Evolutionary conservation across 2,329 filamentous ascomycete genomes (phyloP), one percentile per base, ranked within the genome.

Genomic region (Gliomastix tumulicola): DNA sequence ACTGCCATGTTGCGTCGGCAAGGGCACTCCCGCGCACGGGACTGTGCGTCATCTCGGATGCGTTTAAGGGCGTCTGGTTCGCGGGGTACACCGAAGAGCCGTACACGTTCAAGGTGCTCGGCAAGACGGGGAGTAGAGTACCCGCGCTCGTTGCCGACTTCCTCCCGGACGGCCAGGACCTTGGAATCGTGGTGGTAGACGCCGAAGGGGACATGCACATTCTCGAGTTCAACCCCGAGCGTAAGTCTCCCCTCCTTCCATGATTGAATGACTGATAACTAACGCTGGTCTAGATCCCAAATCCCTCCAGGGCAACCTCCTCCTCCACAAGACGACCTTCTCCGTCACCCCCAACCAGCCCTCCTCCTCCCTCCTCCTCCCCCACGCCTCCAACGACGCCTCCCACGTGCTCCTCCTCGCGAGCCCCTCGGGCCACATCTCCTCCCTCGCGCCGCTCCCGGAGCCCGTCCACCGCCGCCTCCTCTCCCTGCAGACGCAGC

Each of bases 71-170:
- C 0, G 71, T 97, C 3, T 97, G 92, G 88, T 94, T 98, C 48
- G 85, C 87, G 0, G 92, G 92, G 1, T 98, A 96, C 54, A 92
- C 86, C 8, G 90, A 98, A 62, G 92, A 97, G 53, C 92, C 92
- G 1, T 98, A 97, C 57, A 89, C 85, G 47, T 88, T 98, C 79
- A 84, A 88, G 43, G 73, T 96, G 4, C 88, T 97, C 46, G 88
- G 89, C 30, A 96, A 96, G 62, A 87, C 84, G 49, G 74, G 82
- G 27, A 82, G 84, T 16, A 77, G 76, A 30, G 68, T 96, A 49
- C 85, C 92, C 50, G 77, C 94, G 16, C 60, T 94, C 22, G 76
- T 82, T 6, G 87, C 86, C 3, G 90, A 97, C 41, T 90, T 98
- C 51, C 64, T 98, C 7, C 92, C 92, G 0, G 83, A 90, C 49